These are phyloP conservation scores for Sequoiadendron giganteum DNA, from an alignment of 75 land plant genomes.

Conservation along the genomic window DNA sequence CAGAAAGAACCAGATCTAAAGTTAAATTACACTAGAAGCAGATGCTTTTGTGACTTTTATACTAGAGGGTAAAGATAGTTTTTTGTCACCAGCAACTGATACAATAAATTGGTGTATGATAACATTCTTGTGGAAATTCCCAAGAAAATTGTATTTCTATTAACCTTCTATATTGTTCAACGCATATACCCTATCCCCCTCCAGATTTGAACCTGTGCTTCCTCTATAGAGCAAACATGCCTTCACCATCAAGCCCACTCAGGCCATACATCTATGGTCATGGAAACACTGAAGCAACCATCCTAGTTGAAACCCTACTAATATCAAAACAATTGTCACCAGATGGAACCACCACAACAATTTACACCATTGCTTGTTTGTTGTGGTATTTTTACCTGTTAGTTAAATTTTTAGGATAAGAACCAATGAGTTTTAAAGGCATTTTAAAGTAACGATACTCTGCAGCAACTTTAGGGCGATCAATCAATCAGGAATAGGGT, in stretches of 20 bases:
- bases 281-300: not conserved
- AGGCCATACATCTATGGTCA: not conserved
- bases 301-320: not conserved
- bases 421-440: not conserved
- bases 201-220: no score
- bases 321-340: not conserved
- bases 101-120: no score
- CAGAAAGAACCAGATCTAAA: not conserved
- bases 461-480: not conserved
- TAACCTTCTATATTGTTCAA: not conserved
- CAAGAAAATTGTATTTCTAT: no score
- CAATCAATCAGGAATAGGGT: not conserved
- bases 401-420: not conserved
- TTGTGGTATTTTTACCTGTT: not conserved
- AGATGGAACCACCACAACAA: not conserved
- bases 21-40: not conserved
- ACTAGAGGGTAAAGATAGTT: not conserved
- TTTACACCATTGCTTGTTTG: not conserved
- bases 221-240: no score
- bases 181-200: no score
- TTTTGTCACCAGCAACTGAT: not conserved
- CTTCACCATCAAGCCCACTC: no score
- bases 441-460: not conserved
- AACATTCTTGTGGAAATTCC: no score
- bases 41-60: not conserved